Conservation (phyloP, 371 early-diverging fungal genomes). For the Apophysomyces elegans region DNA sequence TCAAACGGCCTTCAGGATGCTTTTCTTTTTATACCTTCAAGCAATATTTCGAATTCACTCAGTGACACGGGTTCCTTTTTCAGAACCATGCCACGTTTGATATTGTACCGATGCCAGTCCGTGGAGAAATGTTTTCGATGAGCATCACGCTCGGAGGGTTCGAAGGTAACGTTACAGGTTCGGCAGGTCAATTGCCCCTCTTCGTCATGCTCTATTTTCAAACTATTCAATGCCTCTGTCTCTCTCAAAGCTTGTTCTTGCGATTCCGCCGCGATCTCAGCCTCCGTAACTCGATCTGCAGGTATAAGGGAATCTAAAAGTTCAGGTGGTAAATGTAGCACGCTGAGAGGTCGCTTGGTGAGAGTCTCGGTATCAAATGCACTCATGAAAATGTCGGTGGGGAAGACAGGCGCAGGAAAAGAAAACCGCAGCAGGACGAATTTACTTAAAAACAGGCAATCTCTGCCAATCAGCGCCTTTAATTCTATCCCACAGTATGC, state of each 20-base stretch:
- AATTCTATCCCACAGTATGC: no score
- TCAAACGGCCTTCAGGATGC: no score
- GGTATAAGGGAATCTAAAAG: conserved; percentile 28
- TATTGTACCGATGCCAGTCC: conserved; percentile 95
- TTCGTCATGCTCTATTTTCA: conserved; percentile 28
- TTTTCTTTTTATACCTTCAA: conserved; percentile 52
- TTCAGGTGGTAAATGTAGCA: conserved; percentile 34
- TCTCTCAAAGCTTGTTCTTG: conserved; percentile 9
- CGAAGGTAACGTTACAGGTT: conserved; percentile 89
- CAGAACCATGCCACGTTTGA: conserved; percentile 87
- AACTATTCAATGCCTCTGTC: conserved; percentile 20
- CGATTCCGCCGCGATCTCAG: conserved; percentile 9
- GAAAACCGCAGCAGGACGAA: background rate
- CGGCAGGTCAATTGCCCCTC: conserved; percentile 61
- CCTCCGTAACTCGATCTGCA: conserved; percentile 23
- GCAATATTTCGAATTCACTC: conserved; percentile 78
- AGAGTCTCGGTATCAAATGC: conserved; percentile 4
- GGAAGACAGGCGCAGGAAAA: background rate
- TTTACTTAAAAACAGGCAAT: no score
- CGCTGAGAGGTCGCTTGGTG: conserved; percentile 17
- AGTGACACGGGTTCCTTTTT: conserved; percentile 80
- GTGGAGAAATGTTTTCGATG: conserved; percentile 91
- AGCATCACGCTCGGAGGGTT: conserved; percentile 65
- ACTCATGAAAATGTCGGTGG: background rate
- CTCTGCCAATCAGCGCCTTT: no score